A percentile compares a stretch with the other conserved stretches of the same genome.
These are phyloP conservation scores for Reutealis trisperma DNA, from an alignment of 345 rosid species.

Conservation along the genomic window DNA sequence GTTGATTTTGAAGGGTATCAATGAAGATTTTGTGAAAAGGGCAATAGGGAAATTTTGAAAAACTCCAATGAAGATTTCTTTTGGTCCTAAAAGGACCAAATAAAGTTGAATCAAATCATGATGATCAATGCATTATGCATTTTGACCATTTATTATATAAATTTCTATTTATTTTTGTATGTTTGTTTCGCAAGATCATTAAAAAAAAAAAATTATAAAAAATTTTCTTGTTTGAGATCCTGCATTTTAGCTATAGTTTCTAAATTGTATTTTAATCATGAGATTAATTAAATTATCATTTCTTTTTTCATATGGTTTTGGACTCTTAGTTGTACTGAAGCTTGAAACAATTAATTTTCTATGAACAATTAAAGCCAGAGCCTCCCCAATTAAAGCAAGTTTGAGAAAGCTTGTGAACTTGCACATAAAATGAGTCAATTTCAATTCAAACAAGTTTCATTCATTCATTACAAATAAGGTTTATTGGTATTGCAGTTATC, in stretches of 20 bases:
- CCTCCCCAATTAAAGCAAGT: conserved; percentile 3
- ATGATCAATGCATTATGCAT: not conserved
- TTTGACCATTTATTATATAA: too few species aligned
- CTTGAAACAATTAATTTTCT: not conserved
- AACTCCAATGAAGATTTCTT: conserved; percentile 33
- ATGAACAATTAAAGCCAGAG: conserved; percentile 1
- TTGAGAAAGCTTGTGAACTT: conserved; percentile 17
- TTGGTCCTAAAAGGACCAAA: conserved; percentile 21
- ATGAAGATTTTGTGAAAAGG: conserved; percentile 36
- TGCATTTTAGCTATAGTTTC: too few species aligned
- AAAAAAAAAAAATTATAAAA: too few species aligned
- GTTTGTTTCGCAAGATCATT: too few species aligned
- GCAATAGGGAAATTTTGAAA: conserved; percentile 20
- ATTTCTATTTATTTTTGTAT: too few species aligned
- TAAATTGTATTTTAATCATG: not conserved
- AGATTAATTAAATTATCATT: too few species aligned
- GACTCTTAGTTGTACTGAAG: not conserved
- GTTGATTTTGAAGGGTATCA: conserved; percentile 28
- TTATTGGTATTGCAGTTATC: too few species aligned
- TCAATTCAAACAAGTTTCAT: too few species aligned
- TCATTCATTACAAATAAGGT: too few species aligned
- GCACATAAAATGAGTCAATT: too few species aligned
- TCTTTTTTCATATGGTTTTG: not conserved
- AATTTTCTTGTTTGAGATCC: too few species aligned
- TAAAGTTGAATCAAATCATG: conserved; percentile 35